phyloP scores from a whole-genome alignment of 108 stramenopile species.

The Thalassiosira profunda region DNA sequence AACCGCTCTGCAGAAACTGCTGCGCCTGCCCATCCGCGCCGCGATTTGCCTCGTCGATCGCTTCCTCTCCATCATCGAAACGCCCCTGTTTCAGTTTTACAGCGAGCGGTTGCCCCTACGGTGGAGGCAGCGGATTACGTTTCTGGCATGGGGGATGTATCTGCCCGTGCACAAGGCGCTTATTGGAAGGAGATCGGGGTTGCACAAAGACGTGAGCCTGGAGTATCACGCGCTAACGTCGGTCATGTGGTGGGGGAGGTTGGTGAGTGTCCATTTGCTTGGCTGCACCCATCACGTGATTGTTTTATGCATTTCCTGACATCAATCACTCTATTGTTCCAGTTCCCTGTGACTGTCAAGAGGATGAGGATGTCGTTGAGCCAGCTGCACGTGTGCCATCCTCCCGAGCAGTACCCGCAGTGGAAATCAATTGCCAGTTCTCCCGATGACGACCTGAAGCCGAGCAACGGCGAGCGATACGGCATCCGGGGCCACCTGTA shows the following conservation, averaged over 20 bases:
- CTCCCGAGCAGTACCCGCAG: conserved; percentile 34
- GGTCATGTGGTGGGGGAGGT: conserved; percentile 67
- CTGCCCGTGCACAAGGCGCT: conserved; percentile 62
- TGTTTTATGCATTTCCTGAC: neutral
- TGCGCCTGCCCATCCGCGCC: conserved; percentile 38
- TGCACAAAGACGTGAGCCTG: conserved; percentile 57
- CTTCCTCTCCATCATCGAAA: conserved; percentile 49
- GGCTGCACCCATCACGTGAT: neutral
- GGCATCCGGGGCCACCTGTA: conserved; percentile 40
- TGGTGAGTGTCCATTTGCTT: conserved; percentile 25
- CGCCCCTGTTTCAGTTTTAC: conserved; percentile 52
- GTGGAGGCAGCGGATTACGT: conserved; percentile 49
- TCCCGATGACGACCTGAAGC: conserved; percentile 20
- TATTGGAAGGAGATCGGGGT: conserved; percentile 56
- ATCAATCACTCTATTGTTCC: neutral
- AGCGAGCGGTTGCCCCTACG: conserved; percentile 49
- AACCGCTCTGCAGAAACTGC: neutral
- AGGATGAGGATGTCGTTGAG: conserved; percentile 76
- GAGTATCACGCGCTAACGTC: conserved; percentile 87
- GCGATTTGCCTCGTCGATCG: conserved; percentile 27
- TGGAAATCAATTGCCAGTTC: no score
- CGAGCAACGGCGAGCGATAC: conserved; percentile 32
- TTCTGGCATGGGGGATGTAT: conserved; percentile 67
- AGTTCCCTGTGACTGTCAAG: conserved; percentile 63
- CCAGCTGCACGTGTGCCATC: conserved; percentile 66